Base-by-base conservation (phyloP, 2,329 filamentous ascomycete genomes). In the Fusarium sp. region DNA sequence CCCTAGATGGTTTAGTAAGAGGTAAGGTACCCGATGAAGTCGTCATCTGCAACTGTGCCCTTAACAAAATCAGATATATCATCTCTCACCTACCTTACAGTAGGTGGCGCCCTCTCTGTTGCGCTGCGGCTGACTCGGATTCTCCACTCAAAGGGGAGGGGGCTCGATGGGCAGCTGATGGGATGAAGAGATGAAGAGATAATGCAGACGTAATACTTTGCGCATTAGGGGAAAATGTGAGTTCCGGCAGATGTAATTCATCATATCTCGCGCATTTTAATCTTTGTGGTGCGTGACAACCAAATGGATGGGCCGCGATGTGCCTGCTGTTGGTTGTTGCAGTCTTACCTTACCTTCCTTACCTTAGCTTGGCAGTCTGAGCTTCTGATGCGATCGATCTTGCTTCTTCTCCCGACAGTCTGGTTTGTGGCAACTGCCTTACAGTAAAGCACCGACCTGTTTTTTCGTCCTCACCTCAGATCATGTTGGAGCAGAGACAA, bases 21-120 rank as follows among this genome's bases (percentile, higher is more conserved):
- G 55, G 45, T 31, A 48, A 36, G 39, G 48, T 38, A 56, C 39
- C 54, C 33, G 54, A 72, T 58, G 64, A 69, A 60, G 57, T 65
- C 41, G 42, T 55, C 44, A 48, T 58, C 64, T 45, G 64, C 51
- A 51, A 36, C 58, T 54, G 28, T 36, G 33, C 39, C 44, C 64
- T 65, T 55, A 36, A 57, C 26, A 41, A 44, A 64, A 73, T 66
- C 39, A 55, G 70, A 72, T 61, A 69, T 47, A 73, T 72, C 70
- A 72, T 48, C 70, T 70, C 51, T 72, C 68, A 48, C 35, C 62
- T 45, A 67, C 62, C 35, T 54, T 45, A 67, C 62, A 67, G 38
- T 33, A 47, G 16, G 50, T 69, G 58, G 65, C 58, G 65, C 38
- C 35, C 47, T 54, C 36, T 56, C 36, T 55, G 50, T 18, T 42